Evolutionary conservation across 768 basidiomycete species (phyloP).

Genomic region (Tricholoma sp.): DNA sequence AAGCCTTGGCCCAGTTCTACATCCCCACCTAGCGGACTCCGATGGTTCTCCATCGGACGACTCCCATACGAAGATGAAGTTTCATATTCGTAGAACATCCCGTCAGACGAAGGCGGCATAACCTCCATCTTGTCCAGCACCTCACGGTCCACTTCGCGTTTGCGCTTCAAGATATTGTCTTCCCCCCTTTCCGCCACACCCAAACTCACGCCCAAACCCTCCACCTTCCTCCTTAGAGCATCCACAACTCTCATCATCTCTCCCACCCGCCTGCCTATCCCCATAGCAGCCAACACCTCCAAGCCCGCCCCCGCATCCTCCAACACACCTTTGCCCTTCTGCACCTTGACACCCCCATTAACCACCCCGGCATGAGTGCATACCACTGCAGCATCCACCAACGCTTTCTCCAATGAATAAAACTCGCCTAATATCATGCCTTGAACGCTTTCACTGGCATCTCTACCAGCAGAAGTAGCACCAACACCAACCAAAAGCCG

Average conservation of each 20-base stretch:
- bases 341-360: slow-evolving; percentile 20
- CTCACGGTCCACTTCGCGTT: slow-evolving; percentile 12
- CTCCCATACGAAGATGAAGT: background rate
- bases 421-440: slow-evolving; percentile 41
- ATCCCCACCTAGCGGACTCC: background rate
- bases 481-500: slow-evolving; percentile 23
- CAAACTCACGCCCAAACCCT: slow-evolving; percentile 11
- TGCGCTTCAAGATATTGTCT: slow-evolving; percentile 25
- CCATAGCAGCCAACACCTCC: slow-evolving; percentile 18
- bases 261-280: slow-evolving; percentile 10
- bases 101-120: background rate
- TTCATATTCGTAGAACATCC: background rate
- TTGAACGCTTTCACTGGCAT: slow-evolving; percentile 14
- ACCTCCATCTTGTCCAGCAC: background rate
- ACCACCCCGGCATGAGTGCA: slow-evolving; percentile 56
- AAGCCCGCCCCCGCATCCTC: slow-evolving; percentile 23
- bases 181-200: slow-evolving; percentile 1
- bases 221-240: slow-evolving; percentile 20
- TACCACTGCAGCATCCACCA: slow-evolving; percentile 63
- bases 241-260: slow-evolving; percentile 21
- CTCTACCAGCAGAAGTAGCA: background rate
- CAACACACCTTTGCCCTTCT: slow-evolving; percentile 10
- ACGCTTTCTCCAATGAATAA: slow-evolving; percentile 53
- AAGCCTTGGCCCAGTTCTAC: background rate
- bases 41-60: background rate